Evolutionary conservation across 805 yeast species (phyloP).

Genomic region (Monosporozyma yasuniensis): DNA sequence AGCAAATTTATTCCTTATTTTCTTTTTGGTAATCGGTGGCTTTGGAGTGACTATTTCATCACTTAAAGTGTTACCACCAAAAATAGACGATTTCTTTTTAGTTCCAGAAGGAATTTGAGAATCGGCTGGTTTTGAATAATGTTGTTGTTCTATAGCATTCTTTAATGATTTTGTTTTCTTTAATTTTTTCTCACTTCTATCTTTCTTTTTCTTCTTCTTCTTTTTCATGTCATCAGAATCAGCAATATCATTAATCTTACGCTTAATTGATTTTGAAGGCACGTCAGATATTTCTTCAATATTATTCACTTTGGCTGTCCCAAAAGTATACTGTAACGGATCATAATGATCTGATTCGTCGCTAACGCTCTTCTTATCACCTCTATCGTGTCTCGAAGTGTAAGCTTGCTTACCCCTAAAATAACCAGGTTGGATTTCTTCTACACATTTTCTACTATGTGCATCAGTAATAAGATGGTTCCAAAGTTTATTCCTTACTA

Average conservation of each 20-base stretch:
- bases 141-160: background rate
- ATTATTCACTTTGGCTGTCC: background rate
- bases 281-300: background rate
- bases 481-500: conserved; percentile 67
- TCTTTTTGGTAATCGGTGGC: conserved; percentile 5
- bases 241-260: background rate
- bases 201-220: conserved; percentile 3
- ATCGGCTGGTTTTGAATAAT: background rate
- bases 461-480: conserved; percentile 59
- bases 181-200: conserved; percentile 4
- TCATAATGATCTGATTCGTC: conserved; percentile 7
- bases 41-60: conserved; percentile 5
- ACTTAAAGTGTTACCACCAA: conserved; percentile 18
- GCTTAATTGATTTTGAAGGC: background rate
- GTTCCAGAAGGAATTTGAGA: conserved; percentile 9
- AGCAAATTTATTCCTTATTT: conserved; percentile 1
- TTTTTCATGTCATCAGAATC: background rate
- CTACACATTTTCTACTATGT: conserved; percentile 33
- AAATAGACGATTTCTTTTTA: conserved; percentile 28
- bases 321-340: background rate
- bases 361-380: background rate
- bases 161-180: conserved; percentile 5
- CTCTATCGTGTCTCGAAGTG: background rate
- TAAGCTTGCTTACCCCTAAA: conserved; percentile 4
- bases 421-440: conserved; percentile 24